Evolutionary conservation across 208 protist genomes (phyloP).

Genomic region (Wallacemonas collosoma): DNA sequence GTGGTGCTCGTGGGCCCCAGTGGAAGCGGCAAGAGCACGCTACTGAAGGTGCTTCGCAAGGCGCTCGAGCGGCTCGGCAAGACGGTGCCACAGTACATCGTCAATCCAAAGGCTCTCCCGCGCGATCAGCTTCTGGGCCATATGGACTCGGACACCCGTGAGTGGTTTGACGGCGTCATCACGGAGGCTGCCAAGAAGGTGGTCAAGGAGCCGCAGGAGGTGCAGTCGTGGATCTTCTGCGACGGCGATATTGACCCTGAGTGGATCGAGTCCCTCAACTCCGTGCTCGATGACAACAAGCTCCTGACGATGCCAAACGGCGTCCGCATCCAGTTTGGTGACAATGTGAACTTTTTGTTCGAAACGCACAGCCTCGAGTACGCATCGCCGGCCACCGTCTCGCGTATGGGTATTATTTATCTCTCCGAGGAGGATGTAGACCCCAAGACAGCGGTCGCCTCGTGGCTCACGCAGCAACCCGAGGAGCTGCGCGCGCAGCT

Average conservation of each 20-base stretch:
- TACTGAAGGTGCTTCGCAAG: slow-evolving; percentile 91
- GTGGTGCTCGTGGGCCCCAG: slow-evolving; percentile 97
- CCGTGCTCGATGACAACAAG: slow-evolving; percentile 98
- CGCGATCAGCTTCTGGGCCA: slow-evolving; percentile 95
- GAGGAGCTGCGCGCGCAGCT: slow-evolving; percentile 73
- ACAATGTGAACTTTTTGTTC: slow-evolving; percentile 99
- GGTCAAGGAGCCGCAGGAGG: slow-evolving; percentile 89
- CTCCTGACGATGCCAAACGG: slow-evolving; percentile 98
- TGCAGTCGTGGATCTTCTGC: slow-evolving; percentile 97
- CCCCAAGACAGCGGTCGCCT: slow-evolving; percentile 87
- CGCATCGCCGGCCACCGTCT: slow-evolving; percentile 98
- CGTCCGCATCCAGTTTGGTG: slow-evolving; percentile 98
- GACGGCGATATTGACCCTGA: slow-evolving; percentile 99
- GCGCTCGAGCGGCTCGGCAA: slow-evolving; percentile 88
- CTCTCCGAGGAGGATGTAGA: slow-evolving; percentile 96
- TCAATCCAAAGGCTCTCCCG: slow-evolving; percentile 98
- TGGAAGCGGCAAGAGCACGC: slow-evolving; percentile 96
- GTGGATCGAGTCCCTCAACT: slow-evolving; percentile 99
- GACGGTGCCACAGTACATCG: slow-evolving; percentile 90
- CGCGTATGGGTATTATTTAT: slow-evolving; percentile 98
- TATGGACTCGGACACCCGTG: slow-evolving; percentile 98
- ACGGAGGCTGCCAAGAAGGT: slow-evolving; percentile 94
- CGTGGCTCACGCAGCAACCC: slow-evolving; percentile 91
- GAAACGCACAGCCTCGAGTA: slow-evolving; percentile 97
- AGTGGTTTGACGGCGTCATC: slow-evolving; percentile 99